A percentile compares a stretch with the other conserved stretches of the same genome.
Evolutionary conservation across 352 stramenopile genomes (phyloP).

Genomic region (Blastocystis hominis): DNA sequence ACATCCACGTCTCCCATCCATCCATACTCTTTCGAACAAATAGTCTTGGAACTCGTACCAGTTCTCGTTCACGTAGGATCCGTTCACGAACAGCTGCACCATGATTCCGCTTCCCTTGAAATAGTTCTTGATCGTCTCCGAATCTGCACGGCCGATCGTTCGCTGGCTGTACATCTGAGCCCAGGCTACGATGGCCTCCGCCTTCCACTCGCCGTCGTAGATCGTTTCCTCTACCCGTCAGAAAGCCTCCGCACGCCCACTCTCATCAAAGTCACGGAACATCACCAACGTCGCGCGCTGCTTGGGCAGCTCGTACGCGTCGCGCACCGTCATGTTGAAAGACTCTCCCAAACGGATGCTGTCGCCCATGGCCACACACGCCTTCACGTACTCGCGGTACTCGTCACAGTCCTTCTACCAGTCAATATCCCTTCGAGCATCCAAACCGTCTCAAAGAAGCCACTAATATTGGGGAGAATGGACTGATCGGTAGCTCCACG

Average conservation of each 20-base stretch:
- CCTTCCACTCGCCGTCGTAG: constrained; percentile 40
- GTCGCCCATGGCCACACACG: constrained; percentile 23
- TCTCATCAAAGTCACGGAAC: constrained; percentile 57
- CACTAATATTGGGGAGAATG: constrained; percentile 51
- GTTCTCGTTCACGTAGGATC: background rate
- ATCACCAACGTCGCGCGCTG: constrained; percentile 22
- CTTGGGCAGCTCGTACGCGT: constrained; percentile 51
- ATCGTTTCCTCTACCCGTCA: constrained; percentile 14
- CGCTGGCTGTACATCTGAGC: constrained; percentile 29
- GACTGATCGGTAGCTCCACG: constrained; percentile 24
- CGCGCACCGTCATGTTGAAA: constrained; percentile 52
- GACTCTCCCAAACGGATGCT: constrained; percentile 51
- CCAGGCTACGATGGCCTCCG: constrained; percentile 40
- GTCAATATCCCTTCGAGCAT: background rate
- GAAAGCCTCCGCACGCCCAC: background rate
- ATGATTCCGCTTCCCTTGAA: constrained; percentile 41
- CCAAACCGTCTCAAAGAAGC: constrained; percentile 51
- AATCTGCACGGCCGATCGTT: constrained; percentile 32
- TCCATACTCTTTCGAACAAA: background rate
- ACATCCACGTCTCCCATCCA: too few relatives aligned
- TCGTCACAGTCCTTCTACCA: constrained; percentile 34
- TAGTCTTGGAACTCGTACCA: constrained; percentile 54
- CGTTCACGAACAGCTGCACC: constrained; percentile 54
- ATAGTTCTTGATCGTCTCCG: constrained; percentile 53
- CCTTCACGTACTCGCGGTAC: constrained; percentile 32